Conservation (phyloP, 495 filamentous ascomycete species). For the Opeltia flavorubescens region DNA sequence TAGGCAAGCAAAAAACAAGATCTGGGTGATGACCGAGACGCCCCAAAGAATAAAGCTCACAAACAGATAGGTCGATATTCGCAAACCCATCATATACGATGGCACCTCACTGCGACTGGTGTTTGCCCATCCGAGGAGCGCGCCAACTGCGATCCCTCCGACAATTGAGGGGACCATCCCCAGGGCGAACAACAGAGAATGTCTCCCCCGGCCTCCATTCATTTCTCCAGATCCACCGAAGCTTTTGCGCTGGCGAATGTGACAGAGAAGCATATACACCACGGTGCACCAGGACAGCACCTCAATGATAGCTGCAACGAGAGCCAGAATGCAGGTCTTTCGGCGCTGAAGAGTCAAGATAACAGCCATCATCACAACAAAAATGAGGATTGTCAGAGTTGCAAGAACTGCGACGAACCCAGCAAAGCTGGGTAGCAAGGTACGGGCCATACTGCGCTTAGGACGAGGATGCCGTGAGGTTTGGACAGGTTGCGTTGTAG, state of each 20-base stretch:
- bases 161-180: constrained; percentile 12
- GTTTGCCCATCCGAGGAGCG: constrained; percentile 17
- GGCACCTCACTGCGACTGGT: constrained; percentile 9
- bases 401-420: constrained; percentile 16
- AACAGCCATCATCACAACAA: constrained; percentile 20
- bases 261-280: constrained; percentile 7
- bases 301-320: constrained; percentile 17
- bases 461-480: background rate
- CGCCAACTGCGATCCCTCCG: constrained; percentile 6
- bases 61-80: constrained; percentile 13
- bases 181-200: constrained; percentile 6
- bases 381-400: constrained; percentile 14
- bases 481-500: background rate
- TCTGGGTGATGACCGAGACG: constrained; percentile 14
- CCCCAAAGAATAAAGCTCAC: constrained; percentile 19
- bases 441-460: constrained; percentile 8
- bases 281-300: constrained; percentile 8
- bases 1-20: constrained; percentile 15
- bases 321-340: constrained; percentile 8
- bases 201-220: constrained; percentile 11
- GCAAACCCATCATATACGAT: background rate
- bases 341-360: constrained; percentile 9
- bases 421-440: constrained; percentile 2
- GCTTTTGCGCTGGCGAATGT: constrained; percentile 4
- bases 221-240: constrained; percentile 13